Evolutionary conservation across 148 eudicot species (phyloP), one percentile per base, ranked within the genome.

Genomic region (Fagopyrum tataricum): DNA sequence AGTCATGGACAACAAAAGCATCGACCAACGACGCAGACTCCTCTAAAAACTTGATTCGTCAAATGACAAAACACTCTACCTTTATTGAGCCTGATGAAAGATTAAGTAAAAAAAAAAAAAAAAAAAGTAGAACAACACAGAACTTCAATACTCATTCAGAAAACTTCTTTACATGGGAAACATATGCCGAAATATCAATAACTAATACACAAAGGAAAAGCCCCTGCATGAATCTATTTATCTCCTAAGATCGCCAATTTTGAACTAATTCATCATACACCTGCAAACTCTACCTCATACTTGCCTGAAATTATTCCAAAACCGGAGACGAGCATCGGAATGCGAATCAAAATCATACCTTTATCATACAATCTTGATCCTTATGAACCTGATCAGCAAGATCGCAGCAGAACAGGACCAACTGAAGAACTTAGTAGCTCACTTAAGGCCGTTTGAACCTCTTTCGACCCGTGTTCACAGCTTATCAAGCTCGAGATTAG

Each of bases 391-490:
- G 13, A 64, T 93, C 87, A 93, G 77, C 89, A 84, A 6, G 87
- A 83, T 47, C 84, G 82, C 59, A 91, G 80, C 71, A 91, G 76
- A 73, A 85, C 75, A n/a, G 96, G 91, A 53, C 95, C 88, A 20
- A 85, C 91, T 0, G 89, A 84, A 4, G 86, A 82, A 73, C 77
- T 83, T 52, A 94, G 89, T 89, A 94, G 85, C 71, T 91, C 97
- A 49, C 96, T 85, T 42, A 94, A 81, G 1, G 98, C 97, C 18
- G 73, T 72, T 79, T 88, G 98, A 53, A 94, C 88, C 77, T 94
- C 97, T 56, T 79, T 81, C 4, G 98, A 91, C 44, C 97, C 98
- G 12, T 94, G 98, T 82, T 94, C 96, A 51, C 97, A 89, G 43
- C 90, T 78, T 48, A 94, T 84, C 81, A 94, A 78, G 67, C 86